A percentile compares a stretch with the other conserved stretches of the same genome.
These are phyloP conservation scores for Phaeophleospora eucalypticola DNA, from an alignment of 2,329 filamentous ascomycete species.

Conservation along the genomic window DNA sequence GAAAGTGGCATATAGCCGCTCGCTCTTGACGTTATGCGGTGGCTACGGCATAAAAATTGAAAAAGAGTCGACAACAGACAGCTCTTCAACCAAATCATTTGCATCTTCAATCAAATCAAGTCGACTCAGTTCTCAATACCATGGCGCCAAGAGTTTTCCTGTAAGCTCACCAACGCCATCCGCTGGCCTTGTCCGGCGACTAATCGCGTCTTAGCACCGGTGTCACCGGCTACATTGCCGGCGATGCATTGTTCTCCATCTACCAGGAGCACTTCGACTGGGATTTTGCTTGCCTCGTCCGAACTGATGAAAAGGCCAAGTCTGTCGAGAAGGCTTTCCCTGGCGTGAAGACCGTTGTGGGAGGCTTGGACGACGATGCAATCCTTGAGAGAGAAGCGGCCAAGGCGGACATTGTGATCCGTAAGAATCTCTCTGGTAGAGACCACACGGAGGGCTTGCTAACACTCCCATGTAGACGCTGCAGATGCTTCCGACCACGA, in stretches of 20 bases:
- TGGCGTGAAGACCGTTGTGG: constrained; percentile 46
- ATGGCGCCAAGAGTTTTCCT: constrained; percentile 32
- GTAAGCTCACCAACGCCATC: constrained; percentile 12
- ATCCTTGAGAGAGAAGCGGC: constrained; percentile 44
- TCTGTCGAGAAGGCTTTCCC: constrained; percentile 15
- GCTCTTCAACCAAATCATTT: too few species aligned
- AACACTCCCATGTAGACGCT: constrained; percentile 39
- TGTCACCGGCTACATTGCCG: constrained; percentile 39
- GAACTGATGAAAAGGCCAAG: constrained; percentile 29
- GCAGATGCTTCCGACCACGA: constrained; percentile 43
- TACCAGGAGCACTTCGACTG: constrained; percentile 45
- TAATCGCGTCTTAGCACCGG: constrained; percentile 18
- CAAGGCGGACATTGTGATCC: constrained; percentile 49
- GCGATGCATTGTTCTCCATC: constrained; percentile 43
- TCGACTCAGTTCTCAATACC: too few species aligned
- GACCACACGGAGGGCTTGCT: too few species aligned
- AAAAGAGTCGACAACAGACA: too few species aligned
- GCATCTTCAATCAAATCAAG: too few species aligned
- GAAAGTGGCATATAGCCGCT: too few species aligned
- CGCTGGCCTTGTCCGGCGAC: background rate
- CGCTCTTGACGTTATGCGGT: too few species aligned
- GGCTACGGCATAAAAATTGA: too few species aligned
- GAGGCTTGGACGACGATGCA: constrained; percentile 43
- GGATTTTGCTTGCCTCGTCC: constrained; percentile 45
- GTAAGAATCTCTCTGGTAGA: constrained; percentile 26